Base-by-base conservation (phyloP, 345 rosid genomes). In the Eucalyptus urophylla region DNA sequence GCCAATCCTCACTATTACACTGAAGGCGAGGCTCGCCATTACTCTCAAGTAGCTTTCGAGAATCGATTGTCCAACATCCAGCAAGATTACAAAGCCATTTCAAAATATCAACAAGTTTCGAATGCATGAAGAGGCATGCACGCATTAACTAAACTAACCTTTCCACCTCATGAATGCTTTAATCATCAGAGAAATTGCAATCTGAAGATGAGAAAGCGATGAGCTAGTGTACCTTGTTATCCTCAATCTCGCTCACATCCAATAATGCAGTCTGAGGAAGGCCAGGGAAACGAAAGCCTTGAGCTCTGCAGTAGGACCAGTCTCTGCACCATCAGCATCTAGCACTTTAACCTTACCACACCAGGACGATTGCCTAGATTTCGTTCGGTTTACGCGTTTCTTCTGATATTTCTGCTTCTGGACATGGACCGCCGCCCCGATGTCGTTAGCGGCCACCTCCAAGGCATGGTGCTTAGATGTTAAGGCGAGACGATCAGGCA, bases 31-130 rank as follows among this genome's bases (percentile, higher is more conserved):
- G 94, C 99, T 95, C 94, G 96, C 99, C 94, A 94, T 95, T 85
- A 98, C 99, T 92, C 99, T 95, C 3, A 96, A 96, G 95, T 98
- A 98, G 94, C 99, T 96, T 92, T 97, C 99, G 6, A 98, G 96
- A 88, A 98, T 97, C 5, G 99, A 96, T 89, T 97, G 99, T 80
- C 99, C 99, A 83, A 98, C 98, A 94, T 98, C 99, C 99, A 96
- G 94, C 91, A 90, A 76, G 29, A 69, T 62, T 40, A 85, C 87
- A 76, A 13, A 80, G 49, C 83, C 83, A 72, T 37, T 37, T 72
- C 47, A 53, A 72, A 72, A 27, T 58, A 14, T 88, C 67, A 50
- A 86, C 25, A 7, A 86, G 44, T 86, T 86, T 2, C 21, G 24
- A 37, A 86, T n/a, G 60, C 87, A 51, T 37, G n/a, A 50, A 86